Evolutionary conservation across 495 filamentous ascomycete genomes (phyloP).

Genomic region (Amphirosellinia nigrospora): DNA sequence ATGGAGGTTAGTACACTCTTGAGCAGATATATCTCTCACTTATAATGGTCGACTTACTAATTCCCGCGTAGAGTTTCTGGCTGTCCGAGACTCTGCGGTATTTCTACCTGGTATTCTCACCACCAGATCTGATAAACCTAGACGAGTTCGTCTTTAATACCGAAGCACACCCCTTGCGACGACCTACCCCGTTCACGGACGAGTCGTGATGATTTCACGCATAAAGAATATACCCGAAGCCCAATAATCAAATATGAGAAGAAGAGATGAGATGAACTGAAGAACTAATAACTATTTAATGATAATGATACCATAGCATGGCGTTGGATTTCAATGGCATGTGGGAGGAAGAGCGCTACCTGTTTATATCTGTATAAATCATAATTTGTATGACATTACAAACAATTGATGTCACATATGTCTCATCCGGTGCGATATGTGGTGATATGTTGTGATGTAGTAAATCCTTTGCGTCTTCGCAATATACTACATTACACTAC

Average conservation of each 20-base stretch:
- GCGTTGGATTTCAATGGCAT: conserved; percentile 15
- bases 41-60: neutral
- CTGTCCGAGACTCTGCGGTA: conserved; percentile 80
- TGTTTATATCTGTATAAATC: conserved; percentile 5
- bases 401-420: neutral
- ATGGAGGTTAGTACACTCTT: conserved; percentile 52
- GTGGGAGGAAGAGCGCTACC: neutral
- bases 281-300: conserved; percentile 7
- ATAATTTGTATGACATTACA: neutral
- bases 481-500: neutral
- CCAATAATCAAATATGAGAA: neutral
- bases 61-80: conserved; percentile 53
- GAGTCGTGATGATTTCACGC: neutral
- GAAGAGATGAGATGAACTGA: neutral
- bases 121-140: conserved; percentile 70
- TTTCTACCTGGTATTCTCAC: conserved; percentile 81
- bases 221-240: neutral
- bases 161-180: conserved; percentile 75
- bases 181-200: conserved; percentile 30
- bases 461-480: neutral
- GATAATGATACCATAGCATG: conserved; percentile 24
- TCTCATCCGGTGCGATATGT: neutral
- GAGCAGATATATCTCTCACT: no score
- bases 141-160: conserved; percentile 65
- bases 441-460: neutral